Base-by-base conservation (phyloP, 768 basidiomycete species). In the Steccherinum ochraceum region DNA sequence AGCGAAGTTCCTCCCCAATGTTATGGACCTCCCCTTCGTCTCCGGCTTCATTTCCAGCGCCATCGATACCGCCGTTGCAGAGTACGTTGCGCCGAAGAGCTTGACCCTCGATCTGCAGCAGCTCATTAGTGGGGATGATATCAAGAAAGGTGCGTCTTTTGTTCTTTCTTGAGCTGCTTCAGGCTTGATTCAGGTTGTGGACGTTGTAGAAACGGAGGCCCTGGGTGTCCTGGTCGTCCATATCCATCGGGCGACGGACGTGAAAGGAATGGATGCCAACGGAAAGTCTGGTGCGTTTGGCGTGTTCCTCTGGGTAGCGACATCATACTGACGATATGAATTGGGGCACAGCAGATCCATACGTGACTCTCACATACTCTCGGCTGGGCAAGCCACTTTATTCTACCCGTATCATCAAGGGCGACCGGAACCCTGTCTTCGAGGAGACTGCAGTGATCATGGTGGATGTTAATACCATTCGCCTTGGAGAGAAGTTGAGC, bases 21-120 rank as follows among this genome's bases (percentile, higher is more conserved):
- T 90, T n/a, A 81, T 90, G 74, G 83, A 90, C 64, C 62, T 90
- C 1, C 88, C 88, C 0, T 76, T 81, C 47, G 66, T 91, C 46
- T 83, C 79, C 1, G 72, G 74, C 0, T 89, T 86, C 73, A 69
- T 90, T 24, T 81, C 86, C 58, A 76, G 72, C 47, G 75, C 79
- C 3, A 83, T 90, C 54, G 79, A 86, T 35, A 74, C 79, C 4
- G 83, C 78, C 1, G 67, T 80, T 2, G 74, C 73, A 3, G 77
- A 75, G 52, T 81, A 85, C 53, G 80, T 87, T 24, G 85, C 84
- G 0, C 89, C 88, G 12, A 79, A 81, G 59, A 84, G 82, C 49
- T 67, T 88, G 65, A 86, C 78, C 2, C 55, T 90, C 35, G 84
- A 89, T 59, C 52, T 91, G 50, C 81, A 84, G 67, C 74, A 78